These are phyloP conservation scores for Monilinia polystroma DNA, from an alignment of 2,329 filamentous ascomycete species.

Conservation along the genomic window DNA sequence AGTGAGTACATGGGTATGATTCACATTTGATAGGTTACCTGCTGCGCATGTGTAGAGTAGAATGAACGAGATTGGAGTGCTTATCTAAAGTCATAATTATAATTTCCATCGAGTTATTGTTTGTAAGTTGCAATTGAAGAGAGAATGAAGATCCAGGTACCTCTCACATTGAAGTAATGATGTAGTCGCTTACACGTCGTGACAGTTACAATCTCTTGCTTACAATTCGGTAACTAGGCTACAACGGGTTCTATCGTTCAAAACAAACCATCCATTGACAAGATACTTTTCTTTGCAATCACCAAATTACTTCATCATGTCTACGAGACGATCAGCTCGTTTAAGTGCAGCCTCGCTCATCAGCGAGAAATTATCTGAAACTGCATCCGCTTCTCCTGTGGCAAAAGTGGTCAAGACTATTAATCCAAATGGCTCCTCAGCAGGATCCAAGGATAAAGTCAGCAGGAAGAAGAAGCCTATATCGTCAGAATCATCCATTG, in stretches of 20 bases:
- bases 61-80: neutral
- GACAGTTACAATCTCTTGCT: constrained; percentile 16
- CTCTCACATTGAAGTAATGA: neutral
- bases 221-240: constrained; percentile 26
- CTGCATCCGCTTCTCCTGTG: constrained; percentile 9
- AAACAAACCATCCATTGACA: neutral
- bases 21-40: neutral
- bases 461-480: constrained; percentile 17
- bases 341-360: constrained; percentile 30
- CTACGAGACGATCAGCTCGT: constrained; percentile 36
- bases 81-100: neutral
- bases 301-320: constrained; percentile 31
- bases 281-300: constrained; percentile 10
- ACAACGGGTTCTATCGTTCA: constrained; percentile 23
- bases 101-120: neutral
- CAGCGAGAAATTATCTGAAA: constrained; percentile 23
- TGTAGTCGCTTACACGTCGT: neutral
- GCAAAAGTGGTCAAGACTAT: neutral
- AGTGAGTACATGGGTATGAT: neutral
- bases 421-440: constrained; percentile 17
- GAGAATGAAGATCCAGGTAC: constrained; percentile 5
- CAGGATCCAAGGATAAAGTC: constrained; percentile 23
- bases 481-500: neutral
- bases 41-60: neutral
- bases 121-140: no score